Percentiles rank a stretch among this genome's conserved stretches.
phyloP scores from a whole-genome alignment of 2,329 filamentous ascomycete genomes.

The Penicillium olsonii region DNA sequence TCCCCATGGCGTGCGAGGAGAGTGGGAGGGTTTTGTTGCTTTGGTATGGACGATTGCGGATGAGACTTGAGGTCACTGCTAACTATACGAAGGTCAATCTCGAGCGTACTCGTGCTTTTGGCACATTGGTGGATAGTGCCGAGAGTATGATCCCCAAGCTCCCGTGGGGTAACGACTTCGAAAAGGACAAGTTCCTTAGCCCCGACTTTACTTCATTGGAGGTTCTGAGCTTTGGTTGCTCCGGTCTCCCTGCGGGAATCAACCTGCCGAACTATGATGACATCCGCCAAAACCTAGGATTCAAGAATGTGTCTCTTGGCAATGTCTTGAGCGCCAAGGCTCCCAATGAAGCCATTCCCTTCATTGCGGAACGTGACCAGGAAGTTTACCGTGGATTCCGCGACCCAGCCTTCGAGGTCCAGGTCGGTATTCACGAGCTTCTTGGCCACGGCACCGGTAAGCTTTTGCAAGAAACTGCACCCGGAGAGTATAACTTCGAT shows the following conservation, averaged over 20 bases:
- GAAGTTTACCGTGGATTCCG: slow-evolving; percentile 78
- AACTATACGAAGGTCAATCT: slow-evolving; percentile 65
- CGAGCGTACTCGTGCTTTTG: slow-evolving; percentile 86
- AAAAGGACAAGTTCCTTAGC: slow-evolving; percentile 93
- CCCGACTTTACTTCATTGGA: slow-evolving; percentile 96
- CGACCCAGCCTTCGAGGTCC: slow-evolving; percentile 87
- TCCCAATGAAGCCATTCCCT: slow-evolving; percentile 87
- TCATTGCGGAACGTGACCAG: slow-evolving; percentile 78
- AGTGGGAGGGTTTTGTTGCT: slow-evolving; percentile 84
- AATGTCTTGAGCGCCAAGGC: slow-evolving; percentile 92
- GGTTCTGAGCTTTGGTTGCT: slow-evolving; percentile 76
- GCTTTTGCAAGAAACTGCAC: slow-evolving; percentile 82
- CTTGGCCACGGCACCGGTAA: slow-evolving; percentile 89
- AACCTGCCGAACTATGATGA: slow-evolving; percentile 61
- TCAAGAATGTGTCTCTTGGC: slow-evolving; percentile 78
- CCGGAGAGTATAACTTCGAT: slow-evolving; percentile 87
- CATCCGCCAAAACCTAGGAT: slow-evolving; percentile 63
- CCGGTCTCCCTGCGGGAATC: slow-evolving; percentile 63
- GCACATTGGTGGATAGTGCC: slow-evolving; percentile 77
- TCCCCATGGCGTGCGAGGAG: slow-evolving; percentile 75
- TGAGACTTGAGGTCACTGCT: slow-evolving; percentile 19
- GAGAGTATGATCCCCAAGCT: slow-evolving; percentile 82
- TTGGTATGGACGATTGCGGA: slow-evolving; percentile 42
- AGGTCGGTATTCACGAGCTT: slow-evolving; percentile 93
- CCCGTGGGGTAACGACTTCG: slow-evolving; percentile 85